Evolutionary conservation across 805 yeast species (phyloP).

Genomic region (Danielia oregonensis): DNA sequence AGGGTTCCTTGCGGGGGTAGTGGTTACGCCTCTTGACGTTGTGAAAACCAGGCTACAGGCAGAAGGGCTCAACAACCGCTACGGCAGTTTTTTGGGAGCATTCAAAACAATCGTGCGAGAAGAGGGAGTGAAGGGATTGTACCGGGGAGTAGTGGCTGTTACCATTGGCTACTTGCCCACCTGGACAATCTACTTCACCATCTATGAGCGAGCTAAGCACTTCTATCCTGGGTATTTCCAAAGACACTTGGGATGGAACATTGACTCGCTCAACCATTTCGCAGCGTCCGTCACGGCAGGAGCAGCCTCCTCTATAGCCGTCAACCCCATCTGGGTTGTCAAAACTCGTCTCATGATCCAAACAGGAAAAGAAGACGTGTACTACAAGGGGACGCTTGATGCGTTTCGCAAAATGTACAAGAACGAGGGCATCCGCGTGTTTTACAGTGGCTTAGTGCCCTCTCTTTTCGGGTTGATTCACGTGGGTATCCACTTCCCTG

Average conservation of each 20-base stretch:
- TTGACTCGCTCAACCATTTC: slow-evolving; percentile 38
- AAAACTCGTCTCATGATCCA: slow-evolving; percentile 93
- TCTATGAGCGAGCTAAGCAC: slow-evolving; percentile 75
- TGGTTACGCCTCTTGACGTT: slow-evolving; percentile 94
- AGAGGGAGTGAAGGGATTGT: slow-evolving; percentile 81
- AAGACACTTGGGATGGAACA: slow-evolving; percentile 19
- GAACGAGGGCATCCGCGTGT: slow-evolving; percentile 75
- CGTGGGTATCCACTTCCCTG: slow-evolving; percentile 95
- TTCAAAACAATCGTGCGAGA: slow-evolving; percentile 62
- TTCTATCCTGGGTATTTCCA: slow-evolving; percentile 43
- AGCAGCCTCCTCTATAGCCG: slow-evolving; percentile 72
- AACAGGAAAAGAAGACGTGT: slow-evolving; percentile 40
- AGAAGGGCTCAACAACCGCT: slow-evolving; percentile 57
- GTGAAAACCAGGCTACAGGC: slow-evolving; percentile 94
- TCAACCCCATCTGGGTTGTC: slow-evolving; percentile 97
- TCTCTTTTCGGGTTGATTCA: slow-evolving; percentile 87
- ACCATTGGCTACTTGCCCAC: slow-evolving; percentile 93
- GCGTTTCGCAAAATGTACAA: slow-evolving; percentile 77
- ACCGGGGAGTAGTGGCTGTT: slow-evolving; percentile 90
- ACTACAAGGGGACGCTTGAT: slow-evolving; percentile 75
- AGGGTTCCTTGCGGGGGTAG: slow-evolving; percentile 83
- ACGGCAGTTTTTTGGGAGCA: slow-evolving; percentile 62
- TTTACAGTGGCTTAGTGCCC: slow-evolving; percentile 87
- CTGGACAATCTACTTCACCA: slow-evolving; percentile 93
- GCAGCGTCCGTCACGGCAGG: slow-evolving; percentile 84